A percentile compares a stretch with the other conserved stretches of the same genome.
Evolutionary conservation across 768 basidiomycete species (phyloP).

Genomic region (Steccherinum ochraceum): DNA sequence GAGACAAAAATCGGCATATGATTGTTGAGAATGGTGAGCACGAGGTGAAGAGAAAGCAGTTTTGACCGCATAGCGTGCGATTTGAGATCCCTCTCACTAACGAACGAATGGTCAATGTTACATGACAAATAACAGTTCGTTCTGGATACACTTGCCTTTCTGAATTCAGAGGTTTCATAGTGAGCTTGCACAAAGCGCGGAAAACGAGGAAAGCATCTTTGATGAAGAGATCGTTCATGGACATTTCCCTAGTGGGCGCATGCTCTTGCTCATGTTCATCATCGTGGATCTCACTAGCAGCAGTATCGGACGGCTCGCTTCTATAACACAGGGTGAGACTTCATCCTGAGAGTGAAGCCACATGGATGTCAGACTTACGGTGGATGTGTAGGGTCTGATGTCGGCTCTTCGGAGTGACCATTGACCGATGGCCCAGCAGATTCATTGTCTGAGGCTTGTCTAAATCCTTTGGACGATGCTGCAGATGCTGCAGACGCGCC

Average conservation of each 20-base stretch:
- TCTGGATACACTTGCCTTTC: constrained; percentile 63
- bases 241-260: constrained; percentile 40
- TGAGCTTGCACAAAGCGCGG: constrained; percentile 92
- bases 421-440: constrained; percentile 1
- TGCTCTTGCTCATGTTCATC: constrained; percentile 10
- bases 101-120: not conserved
- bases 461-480: no score
- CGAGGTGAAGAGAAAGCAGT: constrained; percentile 87
- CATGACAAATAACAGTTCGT: not conserved
- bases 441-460: no score
- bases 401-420: not conserved
- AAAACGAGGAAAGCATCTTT: constrained; percentile 99
- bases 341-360: no score
- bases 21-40: constrained; percentile 85
- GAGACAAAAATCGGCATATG: constrained; percentile 90
- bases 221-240: constrained; percentile 83
- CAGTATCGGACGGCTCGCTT: constrained; percentile 11
- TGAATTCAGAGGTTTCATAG: constrained; percentile 92
- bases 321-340: no score
- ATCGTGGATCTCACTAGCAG: constrained; percentile 12
- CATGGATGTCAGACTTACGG: no score
- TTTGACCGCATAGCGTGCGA: constrained; percentile 98
- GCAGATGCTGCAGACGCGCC: not conserved
- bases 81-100: constrained; percentile 89
- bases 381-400: not conserved